A percentile compares a stretch with the other conserved stretches of the same genome.
Conservation (phyloP, 108 stramenopile genomes). For the Chaetoceros muelleri region DNA sequence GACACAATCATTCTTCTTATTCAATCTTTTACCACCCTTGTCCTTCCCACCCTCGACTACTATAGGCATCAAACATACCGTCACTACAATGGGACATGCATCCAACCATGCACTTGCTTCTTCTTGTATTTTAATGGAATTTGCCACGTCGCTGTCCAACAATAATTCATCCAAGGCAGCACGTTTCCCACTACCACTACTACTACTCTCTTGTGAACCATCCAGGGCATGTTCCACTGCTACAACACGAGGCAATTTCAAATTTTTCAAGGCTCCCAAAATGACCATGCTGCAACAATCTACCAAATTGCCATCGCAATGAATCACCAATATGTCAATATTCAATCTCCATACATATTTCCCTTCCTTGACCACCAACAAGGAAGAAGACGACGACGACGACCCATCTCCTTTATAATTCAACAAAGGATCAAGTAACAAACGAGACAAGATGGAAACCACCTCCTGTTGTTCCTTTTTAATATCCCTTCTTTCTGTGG, state of each 20-base stretch:
- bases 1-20: background rate
- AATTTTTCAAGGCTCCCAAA: background rate
- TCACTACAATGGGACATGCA: constrained; percentile 3
- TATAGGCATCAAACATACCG: background rate
- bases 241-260: background rate
- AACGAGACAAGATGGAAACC: background rate
- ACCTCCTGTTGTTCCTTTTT: background rate
- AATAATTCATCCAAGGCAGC: constrained; percentile 4
- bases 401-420: background rate
- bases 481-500: background rate
- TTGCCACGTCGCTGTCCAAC: background rate
- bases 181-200: background rate
- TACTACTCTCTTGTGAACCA: background rate
- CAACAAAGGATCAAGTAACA: background rate
- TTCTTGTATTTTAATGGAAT: background rate
- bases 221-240: background rate
- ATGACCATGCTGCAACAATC: background rate
- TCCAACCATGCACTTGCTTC: background rate
- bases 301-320: constrained; percentile 3
- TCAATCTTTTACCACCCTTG: background rate
- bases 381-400: no score
- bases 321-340: constrained; percentile 1
- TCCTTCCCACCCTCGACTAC: background rate
- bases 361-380: background rate
- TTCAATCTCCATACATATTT: constrained; percentile 4